Percentiles rank a stretch among this genome's conserved stretches.
These are phyloP conservation scores for Pleurotus platypus DNA, from an alignment of 768 basidiomycete species.

Conservation along the genomic window DNA sequence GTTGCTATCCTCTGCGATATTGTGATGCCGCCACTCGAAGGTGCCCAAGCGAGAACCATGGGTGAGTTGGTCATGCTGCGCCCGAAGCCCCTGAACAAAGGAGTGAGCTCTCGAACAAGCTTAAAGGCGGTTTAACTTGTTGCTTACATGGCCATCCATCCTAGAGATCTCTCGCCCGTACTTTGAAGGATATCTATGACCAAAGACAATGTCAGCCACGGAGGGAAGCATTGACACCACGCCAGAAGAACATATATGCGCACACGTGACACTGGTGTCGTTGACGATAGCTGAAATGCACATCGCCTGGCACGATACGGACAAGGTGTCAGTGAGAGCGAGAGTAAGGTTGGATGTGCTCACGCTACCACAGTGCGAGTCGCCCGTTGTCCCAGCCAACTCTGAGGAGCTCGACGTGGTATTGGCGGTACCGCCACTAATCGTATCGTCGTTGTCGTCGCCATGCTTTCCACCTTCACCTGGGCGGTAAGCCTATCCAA, in stretches of 20 bases:
- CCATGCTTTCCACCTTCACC: neutral
- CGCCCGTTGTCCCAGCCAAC: conserved; percentile 18
- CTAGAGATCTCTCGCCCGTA: conserved; percentile 31
- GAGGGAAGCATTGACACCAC: neutral
- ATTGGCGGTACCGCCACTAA: no score
- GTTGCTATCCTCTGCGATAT: conserved; percentile 62
- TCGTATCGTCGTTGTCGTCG: neutral
- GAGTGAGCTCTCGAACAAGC: neutral
- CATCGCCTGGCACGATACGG: conserved; percentile 29
- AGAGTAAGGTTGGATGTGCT: neutral
- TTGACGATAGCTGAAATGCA: conserved; percentile 45
- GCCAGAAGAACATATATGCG: conserved; percentile 7
- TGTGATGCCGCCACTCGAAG: conserved; percentile 56
- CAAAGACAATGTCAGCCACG: neutral
- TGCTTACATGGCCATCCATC: conserved; percentile 63
- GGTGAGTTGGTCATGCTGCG: conserved; percentile 47
- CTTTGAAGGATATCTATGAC: conserved; percentile 45
- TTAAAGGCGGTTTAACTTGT: neutral
- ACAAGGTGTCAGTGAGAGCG: no score
- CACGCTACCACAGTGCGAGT: conserved; percentile 23
- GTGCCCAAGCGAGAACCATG: conserved; percentile 77
- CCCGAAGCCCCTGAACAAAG: conserved; percentile 54
- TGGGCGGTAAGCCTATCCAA: neutral
- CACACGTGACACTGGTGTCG: conserved; percentile 41
- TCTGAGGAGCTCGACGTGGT: neutral